Evolutionary conservation across 805 yeast species (phyloP).

Genomic region (Nakazawaea anatomiae): DNA sequence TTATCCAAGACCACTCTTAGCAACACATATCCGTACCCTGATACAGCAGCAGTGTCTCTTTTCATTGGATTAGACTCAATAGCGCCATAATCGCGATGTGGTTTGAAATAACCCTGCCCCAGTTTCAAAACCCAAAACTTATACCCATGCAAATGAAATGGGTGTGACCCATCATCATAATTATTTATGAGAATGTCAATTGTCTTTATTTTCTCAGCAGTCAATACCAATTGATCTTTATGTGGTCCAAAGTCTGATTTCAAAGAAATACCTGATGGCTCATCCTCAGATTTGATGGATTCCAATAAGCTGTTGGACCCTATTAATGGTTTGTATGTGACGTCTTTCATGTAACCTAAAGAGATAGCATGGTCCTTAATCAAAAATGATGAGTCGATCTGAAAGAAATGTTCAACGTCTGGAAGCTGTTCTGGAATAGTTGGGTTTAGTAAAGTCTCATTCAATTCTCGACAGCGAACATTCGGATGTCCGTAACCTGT

Average conservation of each 20-base stretch:
- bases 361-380: constrained; percentile 11
- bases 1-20: constrained; percentile 74
- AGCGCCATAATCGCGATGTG: constrained; percentile 46
- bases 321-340: constrained; percentile 12
- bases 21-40: constrained; percentile 65
- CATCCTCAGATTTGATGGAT: background rate
- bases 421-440: constrained; percentile 9
- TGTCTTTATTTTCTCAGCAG: constrained; percentile 42
- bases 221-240: background rate
- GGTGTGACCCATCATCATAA: constrained; percentile 73
- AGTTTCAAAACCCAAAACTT: constrained; percentile 28
- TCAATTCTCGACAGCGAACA: constrained; percentile 15
- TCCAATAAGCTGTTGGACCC: constrained; percentile 4
- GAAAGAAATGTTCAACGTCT: constrained; percentile 13
- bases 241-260: background rate
- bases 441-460: constrained; percentile 13
- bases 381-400: constrained; percentile 12
- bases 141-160: constrained; percentile 77
- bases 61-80: constrained; percentile 35
- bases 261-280: background rate
- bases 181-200: constrained; percentile 77
- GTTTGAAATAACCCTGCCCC: constrained; percentile 48
- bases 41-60: constrained; percentile 69
- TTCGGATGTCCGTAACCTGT: constrained; percentile 13
- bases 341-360: constrained; percentile 15